phyloP scores from a whole-genome alignment of 2,329 filamentous ascomycete genomes.

The Colletotrichum sidae region DNA sequence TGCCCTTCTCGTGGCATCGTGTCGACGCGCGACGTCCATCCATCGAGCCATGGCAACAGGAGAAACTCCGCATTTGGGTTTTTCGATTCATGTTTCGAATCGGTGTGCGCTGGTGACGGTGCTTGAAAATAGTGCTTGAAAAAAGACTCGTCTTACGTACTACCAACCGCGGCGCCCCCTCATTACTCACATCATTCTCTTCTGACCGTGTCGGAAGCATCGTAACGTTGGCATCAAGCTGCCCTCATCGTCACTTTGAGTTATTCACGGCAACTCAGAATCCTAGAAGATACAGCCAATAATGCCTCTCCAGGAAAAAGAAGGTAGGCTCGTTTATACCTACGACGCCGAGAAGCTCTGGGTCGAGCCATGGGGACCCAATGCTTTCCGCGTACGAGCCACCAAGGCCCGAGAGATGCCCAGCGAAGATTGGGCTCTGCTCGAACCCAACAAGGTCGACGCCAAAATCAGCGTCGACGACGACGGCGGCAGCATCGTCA shows the following conservation, averaged over 20 bases:
- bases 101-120: not conserved
- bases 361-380: conserved; percentile 61
- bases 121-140: not conserved
- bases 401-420: conserved; percentile 53
- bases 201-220: too few relatives aligned
- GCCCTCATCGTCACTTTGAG: not conserved
- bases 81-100: not conserved
- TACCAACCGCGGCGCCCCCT: too few relatives aligned
- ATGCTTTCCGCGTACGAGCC: conserved; percentile 59
- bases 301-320: conserved; percentile 23
- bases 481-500: conserved; percentile 40
- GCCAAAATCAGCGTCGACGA: conserved; percentile 40
- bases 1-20: conserved; percentile 18
- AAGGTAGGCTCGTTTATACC: conserved; percentile 37
- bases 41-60: conserved; percentile 23
- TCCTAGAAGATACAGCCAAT: not conserved
- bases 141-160: too few relatives aligned
- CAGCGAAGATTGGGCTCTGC: conserved; percentile 52
- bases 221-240: not conserved
- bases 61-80: conserved; percentile 27
- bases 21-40: conserved; percentile 15
- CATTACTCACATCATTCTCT: too few relatives aligned
- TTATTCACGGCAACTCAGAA: not conserved
- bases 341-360: conserved; percentile 60
- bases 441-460: conserved; percentile 28